These are phyloP conservation scores for Pugionium cornutum DNA, from an alignment of 345 rosid species.

Conservation along the genomic window DNA sequence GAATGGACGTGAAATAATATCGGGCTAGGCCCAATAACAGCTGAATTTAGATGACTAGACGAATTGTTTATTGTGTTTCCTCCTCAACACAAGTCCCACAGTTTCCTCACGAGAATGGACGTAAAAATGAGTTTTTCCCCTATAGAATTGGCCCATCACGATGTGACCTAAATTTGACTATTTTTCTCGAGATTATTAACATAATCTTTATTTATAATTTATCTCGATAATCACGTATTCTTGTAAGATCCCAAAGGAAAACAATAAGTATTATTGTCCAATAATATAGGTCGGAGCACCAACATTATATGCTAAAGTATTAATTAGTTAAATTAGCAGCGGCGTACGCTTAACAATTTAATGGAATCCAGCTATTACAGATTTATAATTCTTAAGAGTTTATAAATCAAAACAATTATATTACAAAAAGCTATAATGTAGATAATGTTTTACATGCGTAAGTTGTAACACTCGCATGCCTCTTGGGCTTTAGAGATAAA, in stretches of 20 bases:
- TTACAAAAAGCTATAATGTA: too few species aligned
- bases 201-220: too few species aligned
- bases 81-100: too few species aligned
- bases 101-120: too few species aligned
- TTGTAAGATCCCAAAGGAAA: constrained; percentile 32
- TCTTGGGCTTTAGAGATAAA: neutral
- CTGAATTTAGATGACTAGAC: neutral
- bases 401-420: too few species aligned
- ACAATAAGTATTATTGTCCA: constrained; percentile 27
- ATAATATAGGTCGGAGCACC: constrained; percentile 29
- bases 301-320: constrained; percentile 1
- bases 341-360: constrained; percentile 12
- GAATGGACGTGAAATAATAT: neutral
- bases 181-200: neutral
- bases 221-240: neutral
- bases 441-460: neutral
- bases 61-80: too few species aligned
- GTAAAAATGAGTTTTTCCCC: too few species aligned
- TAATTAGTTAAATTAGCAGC: constrained; percentile 8
- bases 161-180: neutral
- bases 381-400: constrained; percentile 5
- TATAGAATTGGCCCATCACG: too few species aligned
- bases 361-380: constrained; percentile 22
- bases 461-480: neutral
- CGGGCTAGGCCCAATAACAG: neutral